Conservation (phyloP, 1,139 yeast genomes). For the Pichia inconspicua region DNA sequence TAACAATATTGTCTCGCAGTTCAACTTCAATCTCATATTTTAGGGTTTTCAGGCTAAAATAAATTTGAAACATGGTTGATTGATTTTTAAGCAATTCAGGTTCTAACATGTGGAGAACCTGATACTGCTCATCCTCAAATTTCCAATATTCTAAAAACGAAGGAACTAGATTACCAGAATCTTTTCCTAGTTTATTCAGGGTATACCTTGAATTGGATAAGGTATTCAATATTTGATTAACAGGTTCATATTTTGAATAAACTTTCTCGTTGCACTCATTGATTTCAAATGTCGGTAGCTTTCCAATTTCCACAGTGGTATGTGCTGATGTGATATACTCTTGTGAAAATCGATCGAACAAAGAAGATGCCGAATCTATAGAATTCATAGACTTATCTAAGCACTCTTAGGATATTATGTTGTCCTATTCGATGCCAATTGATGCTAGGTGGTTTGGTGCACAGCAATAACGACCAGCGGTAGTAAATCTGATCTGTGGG, state of each 20-base stretch:
- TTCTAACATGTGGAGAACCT: constrained; percentile 4
- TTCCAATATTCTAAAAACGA: constrained; percentile 9
- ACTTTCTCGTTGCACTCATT: not conserved
- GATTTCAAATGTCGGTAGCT: not conserved
- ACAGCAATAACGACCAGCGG: not conserved
- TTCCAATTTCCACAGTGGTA: not conserved
- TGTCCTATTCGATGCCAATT: not conserved
- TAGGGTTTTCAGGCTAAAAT: not conserved
- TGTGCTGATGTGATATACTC: not conserved
- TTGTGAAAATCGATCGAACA: constrained; percentile 5
- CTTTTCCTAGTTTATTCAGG: not conserved
- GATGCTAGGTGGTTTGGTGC: not conserved
- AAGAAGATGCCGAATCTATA: constrained; percentile 3
- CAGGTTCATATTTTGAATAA: constrained; percentile 10
- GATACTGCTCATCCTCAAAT: constrained; percentile 3
- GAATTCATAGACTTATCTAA: not conserved
- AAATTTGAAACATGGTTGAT: not conserved
- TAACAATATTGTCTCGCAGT: not conserved
- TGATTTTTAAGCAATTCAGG: constrained; percentile 2
- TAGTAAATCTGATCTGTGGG: not conserved
- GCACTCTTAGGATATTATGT: not conserved
- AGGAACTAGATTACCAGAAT: not conserved
- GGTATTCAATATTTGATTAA: constrained; percentile 4
- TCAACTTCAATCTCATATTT: not conserved
- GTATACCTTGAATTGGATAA: constrained; percentile 3